Base-by-base conservation (phyloP, 108 stramenopile genomes). In the Skeletonema tropicum region DNA sequence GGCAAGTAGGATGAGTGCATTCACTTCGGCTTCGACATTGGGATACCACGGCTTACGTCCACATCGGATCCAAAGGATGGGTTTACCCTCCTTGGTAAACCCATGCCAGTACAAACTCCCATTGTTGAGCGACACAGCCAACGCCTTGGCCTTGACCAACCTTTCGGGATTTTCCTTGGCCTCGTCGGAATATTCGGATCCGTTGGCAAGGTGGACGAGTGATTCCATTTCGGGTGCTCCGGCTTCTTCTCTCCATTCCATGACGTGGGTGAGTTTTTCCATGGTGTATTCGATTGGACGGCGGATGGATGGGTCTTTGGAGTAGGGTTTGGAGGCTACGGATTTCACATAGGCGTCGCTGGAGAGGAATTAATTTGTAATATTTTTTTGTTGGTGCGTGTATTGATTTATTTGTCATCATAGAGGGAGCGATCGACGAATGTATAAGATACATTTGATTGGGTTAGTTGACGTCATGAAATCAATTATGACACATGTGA, bases 291-390 rank as follows among this genome's bases (percentile, higher is more conserved):
- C 92, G 32, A 96, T 66, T n/a, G 94, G 94, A 52, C 94, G 86
- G 66, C 94, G 92, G 71, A 89, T 67, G 39, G 83, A 87, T 8
- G 92, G 89, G 76, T 96, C 90, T 74, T 96, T 96, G 36, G 91
- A 92, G 84, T 96, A 96, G 39, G 94, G 94, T 85, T 96, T 93
- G 71, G 90, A 91, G 26, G 92, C 92, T 9, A 96, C 92, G 19
- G 90, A 91, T 45, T 82, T 69, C 48, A 96, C 74, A 79, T 96
- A 96, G 57, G 91, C 94, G 67, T 92, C 91, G 73, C 87, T 87
- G 21, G 13, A 29, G 1, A 15, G 30, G 11, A 61, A 33, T 41
- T 3, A 21, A 49, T 0, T 49, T 49, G n/a, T n/a, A n/a, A n/a
- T n/a, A n/a, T 49, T 17, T 49, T 5, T 21, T 7, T 8, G 5